Evolutionary conservation across 352 stramenopile species (phyloP), one percentile per base, ranked within the genome.

Genomic region (Pythium guiyangense): DNA sequence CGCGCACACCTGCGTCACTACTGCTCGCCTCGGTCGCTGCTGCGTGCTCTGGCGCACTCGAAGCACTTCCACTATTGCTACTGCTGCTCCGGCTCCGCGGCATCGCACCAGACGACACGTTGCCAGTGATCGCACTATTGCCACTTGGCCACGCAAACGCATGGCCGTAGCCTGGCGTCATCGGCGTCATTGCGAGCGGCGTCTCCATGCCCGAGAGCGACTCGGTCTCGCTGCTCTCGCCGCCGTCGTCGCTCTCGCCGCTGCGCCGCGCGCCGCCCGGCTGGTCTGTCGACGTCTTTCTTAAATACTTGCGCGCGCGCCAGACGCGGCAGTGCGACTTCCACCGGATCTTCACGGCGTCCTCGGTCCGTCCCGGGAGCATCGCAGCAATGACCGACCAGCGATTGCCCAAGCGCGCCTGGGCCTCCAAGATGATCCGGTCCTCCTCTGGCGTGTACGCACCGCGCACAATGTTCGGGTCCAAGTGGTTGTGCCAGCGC

Each of bases 331-430:
- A 93, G 59, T 93, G 73, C 54, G 84, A 92, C 63, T 97, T 97
- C 88, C 88, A 97, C 44, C 86, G 83, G 67, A 96, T 97, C 83
- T 97, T 97, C 56, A 97, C 84, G 14, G 84, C 82, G 58, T 97
- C 93, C 60, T 97, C 89, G 0, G 87, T 96, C 40, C 90, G 75
- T 3, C 90, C 90, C 0, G 82, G 81, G 26, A 97, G 70, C 74
- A 93, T 90, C 22, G 82, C 79, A 1, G 90, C 90, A 51, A 97
- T 96, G 15, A 93, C 79, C 4, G 89, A 96, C 90, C 90, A 97
- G 31, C 86, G 84, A 52, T 96, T 96, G 51, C 90, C 90, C 48
- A 95, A 71, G 14, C 76, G 71, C 46, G 84, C 73, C 61, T 97
- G 88, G 15, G 92, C 82, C 49, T 93, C 79, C 5, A 94, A 52